Evolutionary conservation across 2,329 filamentous ascomycete genomes (phyloP).

Genomic region (Pestalotiopsis fici): DNA sequence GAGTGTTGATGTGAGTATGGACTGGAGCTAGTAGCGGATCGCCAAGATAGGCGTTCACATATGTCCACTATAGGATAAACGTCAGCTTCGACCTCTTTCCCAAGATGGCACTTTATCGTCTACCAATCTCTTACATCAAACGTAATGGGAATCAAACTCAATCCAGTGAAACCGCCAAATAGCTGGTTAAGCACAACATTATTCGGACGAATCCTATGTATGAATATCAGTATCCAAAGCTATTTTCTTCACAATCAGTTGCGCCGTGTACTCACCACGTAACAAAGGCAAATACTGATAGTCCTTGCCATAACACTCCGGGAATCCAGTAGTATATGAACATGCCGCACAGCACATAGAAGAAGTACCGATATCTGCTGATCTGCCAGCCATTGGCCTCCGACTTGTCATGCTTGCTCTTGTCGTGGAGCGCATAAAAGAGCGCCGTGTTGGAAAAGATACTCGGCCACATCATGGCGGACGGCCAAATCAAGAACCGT

Average conservation of each 20-base stretch:
- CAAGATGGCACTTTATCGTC: not conserved
- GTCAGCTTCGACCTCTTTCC: not conserved
- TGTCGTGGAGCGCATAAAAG: slow-evolving; percentile 45
- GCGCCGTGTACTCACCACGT: slow-evolving; percentile 33
- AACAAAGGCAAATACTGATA: slow-evolving; percentile 48
- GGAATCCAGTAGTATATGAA: slow-evolving; percentile 58
- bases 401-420: slow-evolving; percentile 37
- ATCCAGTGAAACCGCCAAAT: slow-evolving; percentile 47
- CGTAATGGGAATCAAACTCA: slow-evolving; percentile 43
- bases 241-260: too few relatives aligned
- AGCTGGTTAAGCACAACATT: slow-evolving; percentile 48
- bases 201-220: slow-evolving; percentile 39
- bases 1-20: slow-evolving; percentile 42
- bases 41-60: slow-evolving; percentile 33
- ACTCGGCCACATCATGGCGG: slow-evolving; percentile 53
- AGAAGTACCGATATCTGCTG: slow-evolving; percentile 46
- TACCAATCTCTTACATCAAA: slow-evolving; percentile 30
- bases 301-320: slow-evolving; percentile 47
- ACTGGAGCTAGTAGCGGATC: slow-evolving; percentile 35
- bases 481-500: slow-evolving; percentile 47
- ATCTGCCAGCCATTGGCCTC: slow-evolving; percentile 46
- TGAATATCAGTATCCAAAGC: not conserved
- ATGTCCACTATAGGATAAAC: slow-evolving; percentile 29
- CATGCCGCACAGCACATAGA: slow-evolving; percentile 39
- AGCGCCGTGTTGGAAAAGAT: slow-evolving; percentile 49